phyloP scores from a whole-genome alignment of 78 protist species.

The Paratrimastix pyriformis region DNA sequence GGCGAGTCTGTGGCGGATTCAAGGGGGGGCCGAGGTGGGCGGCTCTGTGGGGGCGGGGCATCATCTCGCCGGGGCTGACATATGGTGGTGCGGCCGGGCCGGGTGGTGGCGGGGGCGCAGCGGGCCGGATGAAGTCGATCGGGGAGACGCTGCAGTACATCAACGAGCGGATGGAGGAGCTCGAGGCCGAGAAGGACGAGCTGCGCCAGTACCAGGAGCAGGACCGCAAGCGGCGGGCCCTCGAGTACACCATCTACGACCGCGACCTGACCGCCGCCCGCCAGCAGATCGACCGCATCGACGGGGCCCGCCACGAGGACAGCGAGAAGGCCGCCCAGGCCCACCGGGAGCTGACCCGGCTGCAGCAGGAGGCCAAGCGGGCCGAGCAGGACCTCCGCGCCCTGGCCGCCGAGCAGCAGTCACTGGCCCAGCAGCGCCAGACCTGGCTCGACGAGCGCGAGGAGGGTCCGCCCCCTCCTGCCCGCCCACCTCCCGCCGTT shows the following conservation, averaged over 20 bases:
- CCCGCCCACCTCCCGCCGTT: no score
- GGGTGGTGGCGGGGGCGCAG: not conserved
- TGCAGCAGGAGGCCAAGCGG: not conserved
- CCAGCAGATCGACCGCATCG: not conserved
- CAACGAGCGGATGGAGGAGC: constrained; percentile 53
- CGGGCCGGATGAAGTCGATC: constrained; percentile 29
- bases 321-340: no score
- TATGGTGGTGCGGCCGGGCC: not conserved
- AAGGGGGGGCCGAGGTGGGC: no score
- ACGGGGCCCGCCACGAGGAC: not conserved
- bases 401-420: not conserved
- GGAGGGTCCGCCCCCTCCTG: no score
- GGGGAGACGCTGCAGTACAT: constrained; percentile 46
- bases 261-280: constrained; percentile 14
- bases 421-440: not conserved
- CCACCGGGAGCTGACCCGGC: no score
- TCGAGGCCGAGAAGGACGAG: constrained; percentile 71
- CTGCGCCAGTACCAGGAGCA: constrained; percentile 15
- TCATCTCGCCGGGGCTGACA: not conserved
- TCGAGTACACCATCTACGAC: constrained; percentile 54
- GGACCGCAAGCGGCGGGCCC: not conserved
- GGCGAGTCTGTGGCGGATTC: no score
- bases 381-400: not conserved
- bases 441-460: not conserved
- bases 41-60: no score